Base-by-base conservation (phyloP, 1,284 basidiomycete species). In the Tylopilus sp. region DNA sequence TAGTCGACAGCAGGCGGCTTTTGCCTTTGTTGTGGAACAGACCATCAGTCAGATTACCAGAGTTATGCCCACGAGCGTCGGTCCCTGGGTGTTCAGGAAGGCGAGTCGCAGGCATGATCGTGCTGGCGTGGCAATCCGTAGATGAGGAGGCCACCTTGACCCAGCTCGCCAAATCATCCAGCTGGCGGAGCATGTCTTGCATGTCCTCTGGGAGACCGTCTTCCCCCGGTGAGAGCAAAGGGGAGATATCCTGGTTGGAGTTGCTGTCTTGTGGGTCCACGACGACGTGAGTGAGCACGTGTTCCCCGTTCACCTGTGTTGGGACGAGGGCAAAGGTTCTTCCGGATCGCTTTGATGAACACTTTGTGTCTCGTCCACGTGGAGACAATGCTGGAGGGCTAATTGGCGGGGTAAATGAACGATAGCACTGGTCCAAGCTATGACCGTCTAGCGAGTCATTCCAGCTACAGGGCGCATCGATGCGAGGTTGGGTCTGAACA, bases 101-200 rank as follows among this genome's bases (percentile, higher is more conserved):
- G 41, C 19, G 34, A 21, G 41, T 38, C 18, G 35, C 29, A 39
- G 47, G 38, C 33, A 16, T 11, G 30, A 48, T 43, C 15, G 60
- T 35, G 10, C 13, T 42, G 31, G 44, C 11, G 13, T 18, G 37
- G 43, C 30, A 31, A 30, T 52, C 45, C 42, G 35, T 38, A 21
- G 63, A 52, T 15, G 50, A 43, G 28, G 63, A 60, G 40, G 60
- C 51, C 25, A 44, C 44, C 25, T 49, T 65, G 42, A 69, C 54
- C 65, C 62, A 65, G 35, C n/a, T 42, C 3, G 63, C 63, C 41
- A 65, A 31, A 34, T 65, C 60, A 33, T 68, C 65, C 37, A 69
- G 44, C 38, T 68, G 54, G 26, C 41, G 49, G 6, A 65, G 54
- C 2, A 65, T 44, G 16, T 61, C 64, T 28, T 41, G 58, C 60